These are phyloP conservation scores for Anethum foeniculum DNA, from an alignment of 140 eudicot genomes.

Conservation along the genomic window DNA sequence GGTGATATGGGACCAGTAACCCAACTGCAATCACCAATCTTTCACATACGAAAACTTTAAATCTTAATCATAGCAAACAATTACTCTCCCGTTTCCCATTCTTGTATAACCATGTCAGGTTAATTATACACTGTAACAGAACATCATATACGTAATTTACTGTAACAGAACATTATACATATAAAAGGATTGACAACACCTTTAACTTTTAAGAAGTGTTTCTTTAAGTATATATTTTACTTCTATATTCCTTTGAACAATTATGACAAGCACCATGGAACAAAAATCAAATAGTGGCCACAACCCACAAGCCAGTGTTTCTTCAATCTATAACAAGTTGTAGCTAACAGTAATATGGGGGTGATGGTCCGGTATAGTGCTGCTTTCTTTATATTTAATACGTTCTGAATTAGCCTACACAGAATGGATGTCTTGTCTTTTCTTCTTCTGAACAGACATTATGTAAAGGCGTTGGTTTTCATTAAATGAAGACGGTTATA, in stretches of 20 bases:
- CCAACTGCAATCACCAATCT: background rate
- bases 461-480: constrained; percentile 3
- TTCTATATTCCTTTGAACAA: background rate
- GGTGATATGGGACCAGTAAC: background rate
- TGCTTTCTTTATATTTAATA: background rate
- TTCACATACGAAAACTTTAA: background rate
- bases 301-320: constrained; percentile 2
- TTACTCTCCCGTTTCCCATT: background rate
- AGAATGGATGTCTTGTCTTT: constrained; percentile 10
- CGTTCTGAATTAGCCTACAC: constrained; percentile 1
- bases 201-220: background rate
- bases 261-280: background rate
- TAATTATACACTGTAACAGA: background rate
- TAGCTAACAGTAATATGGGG: background rate
- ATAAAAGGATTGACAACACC: background rate
- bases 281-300: background rate
- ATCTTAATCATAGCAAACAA: background rate
- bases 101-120: background rate
- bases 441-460: background rate
- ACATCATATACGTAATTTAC: background rate
- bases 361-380: background rate
- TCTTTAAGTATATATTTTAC: background rate
- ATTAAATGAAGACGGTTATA: constrained; percentile 10
- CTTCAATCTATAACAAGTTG: background rate
- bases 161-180: background rate